Evolutionary conservation across 495 filamentous ascomycete species (phyloP).

Genomic region (Glonium stellatum): DNA sequence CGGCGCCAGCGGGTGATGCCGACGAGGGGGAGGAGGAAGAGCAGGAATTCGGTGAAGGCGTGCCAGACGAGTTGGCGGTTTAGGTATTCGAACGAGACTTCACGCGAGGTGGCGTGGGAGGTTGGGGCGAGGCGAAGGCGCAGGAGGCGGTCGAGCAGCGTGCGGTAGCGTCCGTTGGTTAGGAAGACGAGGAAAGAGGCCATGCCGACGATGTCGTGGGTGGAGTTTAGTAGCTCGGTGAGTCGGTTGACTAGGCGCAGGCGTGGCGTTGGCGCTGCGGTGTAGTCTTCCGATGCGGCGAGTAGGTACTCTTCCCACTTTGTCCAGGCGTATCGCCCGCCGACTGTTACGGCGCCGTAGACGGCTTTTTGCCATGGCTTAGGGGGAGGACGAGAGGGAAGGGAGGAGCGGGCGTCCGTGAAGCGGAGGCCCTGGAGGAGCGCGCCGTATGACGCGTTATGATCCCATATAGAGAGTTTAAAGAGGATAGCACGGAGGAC

Average conservation of each 20-base stretch:
- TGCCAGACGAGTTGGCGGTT: slow-evolving; percentile 98
- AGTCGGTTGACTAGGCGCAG: slow-evolving; percentile 58
- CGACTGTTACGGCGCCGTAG: slow-evolving; percentile 80
- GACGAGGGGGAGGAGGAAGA: slow-evolving; percentile 90
- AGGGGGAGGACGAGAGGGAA: slow-evolving; percentile 53
- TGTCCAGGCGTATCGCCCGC: slow-evolving; percentile 78
- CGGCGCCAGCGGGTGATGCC: slow-evolving; percentile 88
- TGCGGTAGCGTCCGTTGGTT: slow-evolving; percentile 82
- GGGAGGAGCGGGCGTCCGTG: slow-evolving; percentile 68
- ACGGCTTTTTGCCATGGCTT: slow-evolving; percentile 72
- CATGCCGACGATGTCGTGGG: slow-evolving; percentile 73
- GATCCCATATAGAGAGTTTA: slow-evolving; percentile 94
- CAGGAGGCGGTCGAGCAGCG: slow-evolving; percentile 78
- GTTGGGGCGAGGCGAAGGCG: slow-evolving; percentile 79
- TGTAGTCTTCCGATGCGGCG: slow-evolving; percentile 30
- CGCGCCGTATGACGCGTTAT: slow-evolving; percentile 90
- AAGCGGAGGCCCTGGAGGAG: slow-evolving; percentile 85
- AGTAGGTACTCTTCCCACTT: slow-evolving; percentile 67
- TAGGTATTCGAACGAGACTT: slow-evolving; percentile 95
- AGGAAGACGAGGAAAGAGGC: slow-evolving; percentile 84
- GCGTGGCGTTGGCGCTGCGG: slow-evolving; percentile 33
- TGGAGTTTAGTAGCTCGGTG: slow-evolving; percentile 59
- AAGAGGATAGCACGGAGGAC: slow-evolving; percentile 72
- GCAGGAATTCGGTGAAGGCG: slow-evolving; percentile 94
- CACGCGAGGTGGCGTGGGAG: slow-evolving; percentile 71